Evolutionary conservation across 2,329 filamentous ascomycete genomes (phyloP), one percentile per base, ranked within the genome.

Genomic region (Fusarium avenaceum): DNA sequence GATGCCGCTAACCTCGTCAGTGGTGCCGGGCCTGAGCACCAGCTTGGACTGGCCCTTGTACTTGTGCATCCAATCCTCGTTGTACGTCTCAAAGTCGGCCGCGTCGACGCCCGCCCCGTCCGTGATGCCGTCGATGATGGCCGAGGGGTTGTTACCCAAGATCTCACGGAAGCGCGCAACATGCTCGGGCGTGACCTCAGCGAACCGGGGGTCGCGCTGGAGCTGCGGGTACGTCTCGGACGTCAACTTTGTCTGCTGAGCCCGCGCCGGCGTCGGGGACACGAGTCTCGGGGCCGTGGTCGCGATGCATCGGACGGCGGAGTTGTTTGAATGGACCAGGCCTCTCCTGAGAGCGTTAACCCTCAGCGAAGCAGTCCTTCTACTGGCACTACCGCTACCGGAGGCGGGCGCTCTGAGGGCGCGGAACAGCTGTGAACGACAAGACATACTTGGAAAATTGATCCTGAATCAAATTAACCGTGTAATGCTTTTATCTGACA

Each of bases 41-140:
- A 99, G 83, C 75, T 90, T 89, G 64, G 92, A 89, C 80, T 97
- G 94, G 30, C 96, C 96, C 64, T 92, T 90, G 83, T 97, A 99
- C 82, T 99, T 99, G 80, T 92, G 90, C 94, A 99, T 97, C 96
- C 96, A 99, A 82, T 99, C 96, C 77, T 90, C 89, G 80, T 99
- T 99, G 86, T 94, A 99, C 9, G 92, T 87, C 77, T 96, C 93
- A 69, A 98, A 86, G 76, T 98, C 96, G 73, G 92, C 92, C n/a
- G 89, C 78, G 30, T 81, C 89, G 79, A 94, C 89, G 28, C 66
- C 62, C 15, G 89, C 78, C 28, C 80, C 89, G 26, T 66, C 68
- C 5, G 89, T 92, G 55, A 97, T 86, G 50, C 93, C 93, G 77
- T 97, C 94, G 64, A 98, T 88, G 51, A 97, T 85, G 3, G 93